Evolutionary conservation across 176 grass and related monocot genomes (phyloP).

Genomic region (Oryza meridionalis): DNA sequence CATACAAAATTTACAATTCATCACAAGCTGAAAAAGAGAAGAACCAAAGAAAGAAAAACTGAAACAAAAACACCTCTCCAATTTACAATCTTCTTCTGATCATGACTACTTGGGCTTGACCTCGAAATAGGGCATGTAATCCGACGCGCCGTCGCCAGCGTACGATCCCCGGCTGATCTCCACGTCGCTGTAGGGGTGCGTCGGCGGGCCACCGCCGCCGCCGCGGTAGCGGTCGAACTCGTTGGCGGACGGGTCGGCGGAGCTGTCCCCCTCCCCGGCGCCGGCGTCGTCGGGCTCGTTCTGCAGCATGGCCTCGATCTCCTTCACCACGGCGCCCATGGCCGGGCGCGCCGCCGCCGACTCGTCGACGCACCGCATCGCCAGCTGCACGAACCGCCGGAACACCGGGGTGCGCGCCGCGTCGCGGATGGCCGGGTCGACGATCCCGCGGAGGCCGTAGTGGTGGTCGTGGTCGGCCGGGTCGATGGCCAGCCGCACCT

Average conservation of each 20-base stretch:
- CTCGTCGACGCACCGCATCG: slow-evolving; percentile 65
- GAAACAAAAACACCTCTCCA: not conserved
- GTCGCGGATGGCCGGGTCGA: slow-evolving; percentile 56
- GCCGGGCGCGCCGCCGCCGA: slow-evolving; percentile 41
- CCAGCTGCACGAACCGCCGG: slow-evolving; percentile 64
- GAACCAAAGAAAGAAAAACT: no score
- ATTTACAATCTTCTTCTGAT: not conserved
- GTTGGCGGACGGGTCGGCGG: slow-evolving; percentile 43
- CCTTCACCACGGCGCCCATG: slow-evolving; percentile 61
- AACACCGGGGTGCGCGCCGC: slow-evolving; percentile 37
- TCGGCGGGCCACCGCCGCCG: slow-evolving; percentile 27
- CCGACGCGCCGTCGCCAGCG: slow-evolving; percentile 32
- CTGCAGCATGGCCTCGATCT: slow-evolving; percentile 64
- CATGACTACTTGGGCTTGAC: slow-evolving; percentile 51
- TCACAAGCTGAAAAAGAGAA: no score
- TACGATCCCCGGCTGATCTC: slow-evolving; percentile 43
- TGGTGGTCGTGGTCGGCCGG: slow-evolving; percentile 52
- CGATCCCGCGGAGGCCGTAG: slow-evolving; percentile 48
- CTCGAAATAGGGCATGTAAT: slow-evolving; percentile 57
- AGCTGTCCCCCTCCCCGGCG: not conserved
- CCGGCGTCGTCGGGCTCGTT: slow-evolving; percentile 36
- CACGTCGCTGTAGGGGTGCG: slow-evolving; percentile 47
- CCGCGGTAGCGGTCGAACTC: slow-evolving; percentile 43
- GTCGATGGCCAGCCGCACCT: slow-evolving; percentile 54
- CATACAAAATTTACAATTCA: no score